Evolutionary conservation across 768 basidiomycete species (phyloP).

Genomic region (Pleurotus platypus): DNA sequence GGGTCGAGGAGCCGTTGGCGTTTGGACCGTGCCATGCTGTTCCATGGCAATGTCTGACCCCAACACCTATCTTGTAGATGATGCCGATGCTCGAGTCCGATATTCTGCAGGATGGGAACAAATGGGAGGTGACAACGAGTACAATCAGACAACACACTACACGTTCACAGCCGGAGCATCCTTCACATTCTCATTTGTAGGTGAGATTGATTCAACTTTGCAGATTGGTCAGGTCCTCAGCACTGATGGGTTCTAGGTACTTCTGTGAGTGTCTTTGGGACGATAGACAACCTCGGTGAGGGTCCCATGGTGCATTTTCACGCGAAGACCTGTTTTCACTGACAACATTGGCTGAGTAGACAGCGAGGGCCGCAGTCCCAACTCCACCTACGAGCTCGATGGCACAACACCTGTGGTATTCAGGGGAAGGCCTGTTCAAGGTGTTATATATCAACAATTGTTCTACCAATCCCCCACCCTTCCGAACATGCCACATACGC

Average conservation of each 20-base stretch:
- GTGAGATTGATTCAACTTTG: neutral
- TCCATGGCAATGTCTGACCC: neutral
- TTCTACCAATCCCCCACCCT: conserved; percentile 1
- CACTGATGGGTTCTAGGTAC: neutral
- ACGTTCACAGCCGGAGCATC: neutral
- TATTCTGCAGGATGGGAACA: neutral
- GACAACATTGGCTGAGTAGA: no score
- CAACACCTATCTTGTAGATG: neutral
- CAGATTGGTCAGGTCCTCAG: no score
- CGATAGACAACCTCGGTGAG: neutral
- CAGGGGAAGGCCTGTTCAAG: neutral
- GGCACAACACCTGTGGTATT: neutral
- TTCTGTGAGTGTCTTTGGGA: neutral
- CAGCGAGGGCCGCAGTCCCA: neutral
- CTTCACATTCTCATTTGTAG: neutral
- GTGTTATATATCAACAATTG: neutral
- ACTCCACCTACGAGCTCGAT: neutral
- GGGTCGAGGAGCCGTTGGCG: neutral
- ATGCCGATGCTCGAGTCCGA: neutral
- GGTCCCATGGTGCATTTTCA: neutral
- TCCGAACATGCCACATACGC: neutral
- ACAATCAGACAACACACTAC: neutral
- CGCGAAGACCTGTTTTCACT: no score
- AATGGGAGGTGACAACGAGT: neutral
- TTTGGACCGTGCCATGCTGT: neutral